These are phyloP conservation scores for Musa schizocarpa DNA, from an alignment of 176 grass and related monocot genomes.

Conservation along the genomic window DNA sequence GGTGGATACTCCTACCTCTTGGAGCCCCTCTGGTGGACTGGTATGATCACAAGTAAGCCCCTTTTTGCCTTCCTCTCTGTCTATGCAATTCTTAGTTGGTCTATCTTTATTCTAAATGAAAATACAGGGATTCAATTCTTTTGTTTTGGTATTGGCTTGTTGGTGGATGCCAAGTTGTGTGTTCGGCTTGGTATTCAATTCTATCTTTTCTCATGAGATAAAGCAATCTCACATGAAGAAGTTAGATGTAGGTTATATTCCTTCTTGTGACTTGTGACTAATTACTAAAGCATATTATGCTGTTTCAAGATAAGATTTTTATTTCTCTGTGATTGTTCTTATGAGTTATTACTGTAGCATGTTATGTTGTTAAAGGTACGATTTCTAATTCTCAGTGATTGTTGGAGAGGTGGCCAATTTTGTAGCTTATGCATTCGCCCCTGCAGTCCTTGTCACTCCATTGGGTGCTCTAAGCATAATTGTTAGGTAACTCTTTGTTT, in stretches of 20 bases:
- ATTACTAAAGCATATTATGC: background rate
- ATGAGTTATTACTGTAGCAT: background rate
- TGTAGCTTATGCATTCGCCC: slow-evolving; percentile 87
- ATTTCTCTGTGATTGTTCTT: background rate
- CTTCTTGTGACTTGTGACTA: background rate
- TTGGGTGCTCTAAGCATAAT: slow-evolving; percentile 96
- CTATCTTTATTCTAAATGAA: background rate
- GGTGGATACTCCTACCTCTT: slow-evolving; percentile 86
- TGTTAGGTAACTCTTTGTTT: slow-evolving; percentile 41
- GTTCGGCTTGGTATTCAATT: too few species aligned
- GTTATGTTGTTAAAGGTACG: background rate
- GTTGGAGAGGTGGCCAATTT: slow-evolving; percentile 92
- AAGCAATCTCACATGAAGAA: background rate
- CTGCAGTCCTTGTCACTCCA: slow-evolving; percentile 83
- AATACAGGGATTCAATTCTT: background rate
- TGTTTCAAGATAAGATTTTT: background rate
- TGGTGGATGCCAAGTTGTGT: background rate
- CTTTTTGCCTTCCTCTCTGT: background rate
- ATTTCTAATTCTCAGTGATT: slow-evolving; percentile 48
- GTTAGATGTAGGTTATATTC: background rate
- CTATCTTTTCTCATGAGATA: background rate
- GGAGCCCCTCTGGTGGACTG: slow-evolving; percentile 94
- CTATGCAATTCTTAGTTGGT: background rate
- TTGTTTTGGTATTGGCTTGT: background rate
- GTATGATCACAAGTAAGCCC: slow-evolving; percentile 90